Percentiles rank a stretch among this genome's conserved stretches.
Conservation (phyloP, 2,329 filamentous ascomycete species). For the Dactylella cylindrospora region DNA sequence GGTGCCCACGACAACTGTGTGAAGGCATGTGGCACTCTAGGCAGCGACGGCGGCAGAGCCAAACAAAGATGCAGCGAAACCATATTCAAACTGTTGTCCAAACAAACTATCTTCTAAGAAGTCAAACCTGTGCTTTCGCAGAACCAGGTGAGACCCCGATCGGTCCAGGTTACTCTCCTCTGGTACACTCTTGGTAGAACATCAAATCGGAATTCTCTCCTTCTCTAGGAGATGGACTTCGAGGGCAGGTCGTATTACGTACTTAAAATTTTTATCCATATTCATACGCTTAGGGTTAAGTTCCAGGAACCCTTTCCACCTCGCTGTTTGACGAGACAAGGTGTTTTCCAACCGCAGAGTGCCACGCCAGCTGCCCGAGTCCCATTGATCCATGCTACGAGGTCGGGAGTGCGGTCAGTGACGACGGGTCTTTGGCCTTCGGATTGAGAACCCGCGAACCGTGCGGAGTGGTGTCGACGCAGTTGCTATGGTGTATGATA, state of each 20-base stretch:
- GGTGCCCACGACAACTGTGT: slow-evolving; percentile 22
- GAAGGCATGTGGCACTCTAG: slow-evolving; percentile 41
- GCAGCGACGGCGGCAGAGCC: slow-evolving; percentile 18
- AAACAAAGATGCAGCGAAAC: slow-evolving; percentile 23
- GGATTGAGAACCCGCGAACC: slow-evolving; percentile 42
- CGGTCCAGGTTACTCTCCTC: slow-evolving; percentile 20
- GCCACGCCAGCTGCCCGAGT: slow-evolving; percentile 20
- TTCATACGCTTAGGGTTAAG: slow-evolving; percentile 45
- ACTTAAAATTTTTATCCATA: too few relatives aligned
- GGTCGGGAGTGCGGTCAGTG: slow-evolving; percentile 29
- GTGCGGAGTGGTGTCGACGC: slow-evolving; percentile 28
- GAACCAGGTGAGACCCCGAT: slow-evolving; percentile 29
- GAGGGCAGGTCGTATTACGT: slow-evolving; percentile 32
- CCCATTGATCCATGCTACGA: slow-evolving; percentile 39
- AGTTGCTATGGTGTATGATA: slow-evolving; percentile 20
- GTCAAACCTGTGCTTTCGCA: slow-evolving; percentile 32
- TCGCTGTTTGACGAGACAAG: slow-evolving; percentile 29
- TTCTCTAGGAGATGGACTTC: slow-evolving; percentile 19
- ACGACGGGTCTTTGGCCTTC: slow-evolving; percentile 21
- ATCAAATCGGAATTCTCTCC: slow-evolving; percentile 29
- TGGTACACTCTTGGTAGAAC: slow-evolving; percentile 6
- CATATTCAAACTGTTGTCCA: slow-evolving; percentile 12
- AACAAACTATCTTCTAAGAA: slow-evolving; percentile 23
- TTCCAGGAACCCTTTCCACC: slow-evolving; percentile 39
- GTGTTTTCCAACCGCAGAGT: slow-evolving; percentile 38